These are phyloP conservation scores for Isatis lusitanica DNA, from an alignment of 441 rosid species.

Conservation along the genomic window DNA sequence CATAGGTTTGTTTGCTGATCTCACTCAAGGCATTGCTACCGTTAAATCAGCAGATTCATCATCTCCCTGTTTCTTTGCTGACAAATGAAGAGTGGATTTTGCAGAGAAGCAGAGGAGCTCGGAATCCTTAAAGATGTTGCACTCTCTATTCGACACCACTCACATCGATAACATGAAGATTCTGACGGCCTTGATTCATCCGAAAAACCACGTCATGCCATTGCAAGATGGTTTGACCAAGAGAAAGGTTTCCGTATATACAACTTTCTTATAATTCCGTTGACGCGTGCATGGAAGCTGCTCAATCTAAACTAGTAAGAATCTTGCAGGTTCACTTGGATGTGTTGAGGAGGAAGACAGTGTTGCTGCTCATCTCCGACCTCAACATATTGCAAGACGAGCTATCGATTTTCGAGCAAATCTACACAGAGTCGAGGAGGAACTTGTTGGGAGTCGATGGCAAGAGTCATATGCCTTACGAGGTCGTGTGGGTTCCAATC, in stretches of 20 bases:
- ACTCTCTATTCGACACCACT: constrained; percentile 43
- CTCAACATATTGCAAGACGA: constrained; percentile 64
- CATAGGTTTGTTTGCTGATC: constrained; percentile 67
- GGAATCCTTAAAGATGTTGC: constrained; percentile 54
- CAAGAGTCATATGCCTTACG: constrained; percentile 54
- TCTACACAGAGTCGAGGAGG: constrained; percentile 55
- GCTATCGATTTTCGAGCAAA: constrained; percentile 59
- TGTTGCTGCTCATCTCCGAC: constrained; percentile 69
- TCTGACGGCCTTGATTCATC: constrained; percentile 61
- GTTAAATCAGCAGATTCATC: background rate
- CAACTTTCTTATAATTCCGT: background rate
- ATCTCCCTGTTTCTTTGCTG: constrained; percentile 4
- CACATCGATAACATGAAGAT: constrained; percentile 74
- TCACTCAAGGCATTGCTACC: too few relatives aligned
- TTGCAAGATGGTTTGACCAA: constrained; percentile 60
- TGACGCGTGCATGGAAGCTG: background rate
- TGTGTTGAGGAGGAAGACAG: constrained; percentile 63
- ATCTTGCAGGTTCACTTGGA: constrained; percentile 60
- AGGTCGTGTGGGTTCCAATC: constrained; percentile 79
- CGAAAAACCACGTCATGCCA: constrained; percentile 58
- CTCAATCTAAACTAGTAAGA: background rate
- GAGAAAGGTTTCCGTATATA: constrained; percentile 46
- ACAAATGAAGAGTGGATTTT: constrained; percentile 1
- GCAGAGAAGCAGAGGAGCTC: constrained; percentile 59
- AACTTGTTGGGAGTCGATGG: constrained; percentile 41